phyloP scores from a whole-genome alignment of 2,329 filamentous ascomycete genomes.

The Penicillium carneum region DNA sequence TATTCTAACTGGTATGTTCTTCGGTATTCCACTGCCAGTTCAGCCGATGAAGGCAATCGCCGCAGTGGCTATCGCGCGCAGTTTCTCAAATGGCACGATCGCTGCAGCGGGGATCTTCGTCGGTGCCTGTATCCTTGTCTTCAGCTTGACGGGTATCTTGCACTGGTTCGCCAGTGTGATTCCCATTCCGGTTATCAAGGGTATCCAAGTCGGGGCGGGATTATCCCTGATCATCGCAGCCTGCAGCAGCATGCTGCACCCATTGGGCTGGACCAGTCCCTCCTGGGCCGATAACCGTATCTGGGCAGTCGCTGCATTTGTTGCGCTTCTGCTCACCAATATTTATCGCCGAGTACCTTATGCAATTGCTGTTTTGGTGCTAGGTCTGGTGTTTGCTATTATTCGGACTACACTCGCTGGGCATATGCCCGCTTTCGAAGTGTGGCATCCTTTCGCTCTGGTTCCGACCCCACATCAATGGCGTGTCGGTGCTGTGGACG shows the following conservation, averaged over 20 bases:
- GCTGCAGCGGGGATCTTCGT: constrained; percentile 86
- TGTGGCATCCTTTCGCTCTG: constrained; percentile 67
- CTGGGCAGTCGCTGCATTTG: constrained; percentile 77
- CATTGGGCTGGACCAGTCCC: constrained; percentile 72
- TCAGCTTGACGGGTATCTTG: constrained; percentile 81
- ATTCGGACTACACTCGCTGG: constrained; percentile 44
- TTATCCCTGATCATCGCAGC: constrained; percentile 82
- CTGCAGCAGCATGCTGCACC: constrained; percentile 70
- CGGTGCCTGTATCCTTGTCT: constrained; percentile 72
- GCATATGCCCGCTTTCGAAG: constrained; percentile 60
- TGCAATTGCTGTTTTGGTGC: constrained; percentile 73
- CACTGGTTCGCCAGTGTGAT: constrained; percentile 75
- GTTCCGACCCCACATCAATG: constrained; percentile 59
- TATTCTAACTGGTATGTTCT: constrained; percentile 78
- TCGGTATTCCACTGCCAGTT: constrained; percentile 88
- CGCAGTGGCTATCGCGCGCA: constrained; percentile 79
- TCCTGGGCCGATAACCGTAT: constrained; percentile 77
- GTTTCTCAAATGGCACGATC: constrained; percentile 72
- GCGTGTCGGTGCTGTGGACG: constrained; percentile 66
- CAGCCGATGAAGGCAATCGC: constrained; percentile 93
- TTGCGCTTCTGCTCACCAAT: constrained; percentile 73
- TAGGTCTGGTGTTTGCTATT: constrained; percentile 72
- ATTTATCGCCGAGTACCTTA: constrained; percentile 74
- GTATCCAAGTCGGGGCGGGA: constrained; percentile 91
- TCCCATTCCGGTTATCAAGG: constrained; percentile 87